Evolutionary conservation across 257 asterid species (phyloP), one percentile per base, ranked within the genome.

Genomic region (Penstemon davidsonii): DNA sequence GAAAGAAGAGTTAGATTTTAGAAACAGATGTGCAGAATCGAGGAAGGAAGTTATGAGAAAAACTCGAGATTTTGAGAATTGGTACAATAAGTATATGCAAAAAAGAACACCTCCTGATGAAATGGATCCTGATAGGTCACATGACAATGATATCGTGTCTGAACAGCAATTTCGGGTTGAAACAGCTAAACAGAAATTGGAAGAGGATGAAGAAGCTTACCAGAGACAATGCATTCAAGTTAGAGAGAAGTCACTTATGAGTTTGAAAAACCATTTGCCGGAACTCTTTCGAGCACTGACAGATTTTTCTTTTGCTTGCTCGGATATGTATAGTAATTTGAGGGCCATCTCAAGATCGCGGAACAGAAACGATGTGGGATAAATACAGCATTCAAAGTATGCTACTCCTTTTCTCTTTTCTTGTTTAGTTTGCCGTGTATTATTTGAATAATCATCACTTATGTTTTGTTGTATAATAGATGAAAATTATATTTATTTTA

Each of bases 301-400:
- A 0, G 92, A 86, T 56, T 90, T 85, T 74, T 88, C 98, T 7
- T 86, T 84, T 43, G 93, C 90, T 66, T 88, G 94, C 76, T 86
- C 98, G 43, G 95, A 86, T 50, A 93, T 90, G 97, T 88, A 88
- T 64, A 76, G 86, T 60, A 68, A 80, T 47, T 80, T 93, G 79
- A 84, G 81, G 82, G 62, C 87, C 75, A 79, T 86, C 8, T 49
- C 86, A 1, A 82, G 75, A 40, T 69, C 75, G 62, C 80, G 63
- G 18, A 65, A 59, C 69, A 75, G 81, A 79, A 75, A 72, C 12
- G 80, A 66, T 76, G 74, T 53, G 39, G 43, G 78, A 39, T 80
- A 54, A 66, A 61, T 7, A 38, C 18, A 6, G 59, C 36, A 60
- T 13, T 7, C 42, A 33, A 25, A 54, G 52, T 57, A 60, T 71